These are phyloP conservation scores for Ophiosphaerella narmari DNA, from an alignment of 2,329 filamentous ascomycete species.

Conservation along the genomic window DNA sequence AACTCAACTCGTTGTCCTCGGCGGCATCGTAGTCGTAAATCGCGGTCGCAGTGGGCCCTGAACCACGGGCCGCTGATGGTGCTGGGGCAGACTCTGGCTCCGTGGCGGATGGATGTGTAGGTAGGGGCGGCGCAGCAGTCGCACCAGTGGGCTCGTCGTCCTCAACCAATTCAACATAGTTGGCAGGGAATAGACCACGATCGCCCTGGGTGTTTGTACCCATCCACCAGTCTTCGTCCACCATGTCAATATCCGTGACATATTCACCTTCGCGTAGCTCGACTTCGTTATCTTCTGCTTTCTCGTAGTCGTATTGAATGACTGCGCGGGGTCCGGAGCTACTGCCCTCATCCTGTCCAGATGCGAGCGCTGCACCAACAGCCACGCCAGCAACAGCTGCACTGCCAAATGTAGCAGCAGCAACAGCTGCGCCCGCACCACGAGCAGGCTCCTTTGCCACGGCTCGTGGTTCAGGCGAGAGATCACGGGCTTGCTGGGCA, in stretches of 20 bases:
- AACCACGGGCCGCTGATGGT: slow-evolving; percentile 42
- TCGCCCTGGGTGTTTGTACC: slow-evolving; percentile 85
- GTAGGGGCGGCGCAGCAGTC: slow-evolving; percentile 43
- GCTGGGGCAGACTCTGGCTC: slow-evolving; percentile 39
- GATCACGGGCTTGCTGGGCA: slow-evolving; percentile 66
- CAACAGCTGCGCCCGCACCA: slow-evolving; percentile 55
- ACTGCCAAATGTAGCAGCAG: slow-evolving; percentile 50
- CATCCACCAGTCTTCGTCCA: slow-evolving; percentile 99
- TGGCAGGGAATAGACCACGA: slow-evolving; percentile 90
- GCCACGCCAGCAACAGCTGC: slow-evolving; percentile 50
- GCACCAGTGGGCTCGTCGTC: slow-evolving; percentile 55
- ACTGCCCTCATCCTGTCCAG: slow-evolving; percentile 44
- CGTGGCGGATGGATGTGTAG: slow-evolving; percentile 49
- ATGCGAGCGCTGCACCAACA: slow-evolving; percentile 46
- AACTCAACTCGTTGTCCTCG: slow-evolving; percentile 85
- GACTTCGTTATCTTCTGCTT: slow-evolving; percentile 95
- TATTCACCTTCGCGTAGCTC: slow-evolving; percentile 86
- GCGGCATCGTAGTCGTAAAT: slow-evolving; percentile 96
- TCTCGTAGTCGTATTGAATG: slow-evolving; percentile 94
- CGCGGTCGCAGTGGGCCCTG: slow-evolving; percentile 75
- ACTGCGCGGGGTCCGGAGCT: slow-evolving; percentile 71
- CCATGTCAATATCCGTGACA: slow-evolving; percentile 92
- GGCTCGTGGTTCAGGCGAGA: slow-evolving; percentile 66
- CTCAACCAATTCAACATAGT: slow-evolving; percentile 88
- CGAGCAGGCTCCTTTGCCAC: slow-evolving; percentile 62